Base-by-base conservation (phyloP, 1,284 basidiomycete species). In the Papiliotrema fonsecae region DNA sequence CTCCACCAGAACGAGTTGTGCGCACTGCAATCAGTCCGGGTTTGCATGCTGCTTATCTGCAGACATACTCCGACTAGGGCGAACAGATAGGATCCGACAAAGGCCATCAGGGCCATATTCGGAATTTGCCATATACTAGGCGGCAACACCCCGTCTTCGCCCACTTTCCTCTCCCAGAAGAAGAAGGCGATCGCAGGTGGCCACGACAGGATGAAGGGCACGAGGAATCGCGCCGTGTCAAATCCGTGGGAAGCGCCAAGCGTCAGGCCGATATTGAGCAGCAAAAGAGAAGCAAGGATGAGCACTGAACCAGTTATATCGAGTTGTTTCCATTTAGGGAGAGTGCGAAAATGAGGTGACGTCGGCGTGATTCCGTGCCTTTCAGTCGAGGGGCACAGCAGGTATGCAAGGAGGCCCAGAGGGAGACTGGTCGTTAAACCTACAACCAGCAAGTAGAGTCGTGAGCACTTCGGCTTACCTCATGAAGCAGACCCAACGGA, bases 401-500 rank as follows among this genome's bases (percentile, higher is more conserved):
- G 30, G 30, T 22, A 6, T 30, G 30, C 10, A 19, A 13, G 19
- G 30, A 32, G 22, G 14, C 4, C 38, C 38, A 39, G 14, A 14
- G 21, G 9, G 6, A 9, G 14, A 11, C 7, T 6, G 5, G 38
- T 39, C 38, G 13, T 24, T 39, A n/a, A n/a, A n/a, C n/a, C n/a
- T n/a, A n/a, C n/a, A n/a, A n/a, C n/a, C n/a, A n/a, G n/a, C n/a
- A n/a, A n/a, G n/a, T n/a, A n/a, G n/a, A n/a, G n/a, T n/a, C n/a
- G n/a, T n/a, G n/a, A n/a, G n/a, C n/a, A n/a, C n/a, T n/a, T n/a
- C n/a, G n/a, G n/a, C n/a, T n/a, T n/a, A n/a, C n/a, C n/a, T n/a
- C 13, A 67, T 2, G 56, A 64, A 35, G 62, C 67, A 27, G 56
- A 72, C 9, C 63, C 65, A 3, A 37, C 54, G 6, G 62, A 70